A percentile compares a stretch with the other conserved stretches of the same genome.
These are phyloP conservation scores for Protomyces inundatus DNA, from an alignment of 1,139 yeast genomes.

Conservation along the genomic window DNA sequence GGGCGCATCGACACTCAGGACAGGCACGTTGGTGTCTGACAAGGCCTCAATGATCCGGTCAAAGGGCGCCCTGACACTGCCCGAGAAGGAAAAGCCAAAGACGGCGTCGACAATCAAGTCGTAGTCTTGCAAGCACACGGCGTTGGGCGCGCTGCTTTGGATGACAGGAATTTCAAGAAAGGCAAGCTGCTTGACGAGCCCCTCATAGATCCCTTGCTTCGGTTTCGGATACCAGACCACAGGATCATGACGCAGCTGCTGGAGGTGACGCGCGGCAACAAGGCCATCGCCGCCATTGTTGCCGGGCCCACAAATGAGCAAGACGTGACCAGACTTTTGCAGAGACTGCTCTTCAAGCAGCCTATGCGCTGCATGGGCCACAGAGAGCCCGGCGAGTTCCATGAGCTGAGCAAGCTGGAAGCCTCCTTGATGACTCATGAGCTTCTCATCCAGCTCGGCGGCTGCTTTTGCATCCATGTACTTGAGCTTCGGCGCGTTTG, in stretches of 20 bases:
- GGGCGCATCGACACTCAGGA: slow-evolving; percentile 84
- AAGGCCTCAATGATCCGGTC: slow-evolving; percentile 49
- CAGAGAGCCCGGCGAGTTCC: slow-evolving; percentile 95
- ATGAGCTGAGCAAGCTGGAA: slow-evolving; percentile 45
- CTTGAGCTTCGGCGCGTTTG: neutral
- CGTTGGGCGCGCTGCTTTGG: slow-evolving; percentile 36
- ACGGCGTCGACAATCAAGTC: slow-evolving; percentile 68
- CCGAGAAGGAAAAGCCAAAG: slow-evolving; percentile 89
- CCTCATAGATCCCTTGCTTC: slow-evolving; percentile 38
- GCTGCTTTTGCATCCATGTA: slow-evolving; percentile 57
- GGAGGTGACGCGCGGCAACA: slow-evolving; percentile 88
- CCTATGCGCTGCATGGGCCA: slow-evolving; percentile 75
- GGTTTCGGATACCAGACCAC: slow-evolving; percentile 48
- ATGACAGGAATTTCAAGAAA: slow-evolving; percentile 50
- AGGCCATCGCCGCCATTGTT: slow-evolving; percentile 75
- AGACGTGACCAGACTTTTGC: slow-evolving; percentile 54
- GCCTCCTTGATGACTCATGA: slow-evolving; percentile 62
- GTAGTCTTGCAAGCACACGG: slow-evolving; percentile 34
- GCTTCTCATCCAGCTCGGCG: slow-evolving; percentile 70
- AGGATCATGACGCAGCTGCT: slow-evolving; percentile 73
- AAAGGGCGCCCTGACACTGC: slow-evolving; percentile 82
- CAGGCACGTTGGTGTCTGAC: slow-evolving; percentile 41
- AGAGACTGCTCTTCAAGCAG: slow-evolving; percentile 40
- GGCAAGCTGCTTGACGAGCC: slow-evolving; percentile 55
- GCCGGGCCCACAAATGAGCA: slow-evolving; percentile 43